Base-by-base conservation (phyloP, 2,329 filamentous ascomycete species). In the Thermochaetoides dissita region DNA sequence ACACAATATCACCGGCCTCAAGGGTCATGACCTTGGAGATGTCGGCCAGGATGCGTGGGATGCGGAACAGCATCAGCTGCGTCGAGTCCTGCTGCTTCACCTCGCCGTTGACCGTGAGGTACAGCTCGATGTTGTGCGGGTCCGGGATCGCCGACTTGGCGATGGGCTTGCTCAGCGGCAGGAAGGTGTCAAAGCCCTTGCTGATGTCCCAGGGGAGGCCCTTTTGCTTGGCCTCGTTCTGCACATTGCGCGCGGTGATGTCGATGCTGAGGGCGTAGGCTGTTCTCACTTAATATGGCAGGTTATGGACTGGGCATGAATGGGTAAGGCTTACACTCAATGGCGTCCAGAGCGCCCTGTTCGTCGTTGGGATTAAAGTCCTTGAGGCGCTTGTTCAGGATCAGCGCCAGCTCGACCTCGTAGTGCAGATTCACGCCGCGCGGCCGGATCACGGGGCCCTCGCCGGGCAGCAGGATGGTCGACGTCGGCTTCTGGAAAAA, bases 141-240 rank as follows among this genome's bases (percentile, higher is more conserved):
- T 96, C 78, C 9, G 81, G 74, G 52, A 98, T 86, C 50, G 73
- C 71, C 32, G 74, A 69, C 67, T 93, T 94, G 52, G 78, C 69
- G 55, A 98, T 93, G 42, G 84, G 69, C 49, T 81, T 69, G 60
- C 81, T 85, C 57, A 98, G 74, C 45, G 91, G 91, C 40, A 94
- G 72, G 68, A 98, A 98, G 3, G 91, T 96, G 62, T 98, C 91
- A 60, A 96, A 98, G 37, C 91, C 91, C 69, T 98, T 98, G 53
- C 85, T 82, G 51, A 95, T 95, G 55, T 80, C 79, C 91, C 91
- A 98, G 7, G 91, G 91, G 10, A 96, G 78, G 32, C 91, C 87
- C 70, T 91, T 94, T 66, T 83, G 86, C 76, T 96, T 98, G 51
- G 89, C 89, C 67, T 95, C 87, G 54, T 94, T 84, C 65, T 98